phyloP scores from a whole-genome alignment of 768 basidiomycete genomes.

The Amanita molliuscula region DNA sequence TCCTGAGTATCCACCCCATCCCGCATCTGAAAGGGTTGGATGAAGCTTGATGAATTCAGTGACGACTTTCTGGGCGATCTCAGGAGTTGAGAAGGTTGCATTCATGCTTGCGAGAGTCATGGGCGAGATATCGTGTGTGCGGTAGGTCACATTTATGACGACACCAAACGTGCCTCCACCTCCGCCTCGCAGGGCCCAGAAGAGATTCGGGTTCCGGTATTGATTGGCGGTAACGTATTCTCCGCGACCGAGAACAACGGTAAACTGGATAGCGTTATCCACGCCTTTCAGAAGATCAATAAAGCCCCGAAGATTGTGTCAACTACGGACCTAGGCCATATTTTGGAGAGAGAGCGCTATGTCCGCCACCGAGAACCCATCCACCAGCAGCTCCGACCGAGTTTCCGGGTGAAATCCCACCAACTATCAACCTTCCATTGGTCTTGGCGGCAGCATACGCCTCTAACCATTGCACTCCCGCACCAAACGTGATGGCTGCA shows the following conservation, averaged over 20 bases:
- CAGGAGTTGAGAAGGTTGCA: constrained; percentile 16
- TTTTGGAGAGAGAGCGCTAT: background rate
- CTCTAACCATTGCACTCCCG: constrained; percentile 37
- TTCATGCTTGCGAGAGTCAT: background rate
- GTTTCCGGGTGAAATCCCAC: constrained; percentile 27
- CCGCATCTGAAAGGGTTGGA: constrained; percentile 26
- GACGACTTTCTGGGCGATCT: constrained; percentile 17
- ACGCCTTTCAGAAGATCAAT: constrained; percentile 20
- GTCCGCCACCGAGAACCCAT: constrained; percentile 36
- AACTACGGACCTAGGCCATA: background rate
- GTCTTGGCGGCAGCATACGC: constrained; percentile 28
- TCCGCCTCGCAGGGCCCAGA: constrained; percentile 18
- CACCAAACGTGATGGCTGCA: constrained; percentile 22
- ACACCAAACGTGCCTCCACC: constrained; percentile 41
- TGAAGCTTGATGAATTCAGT: constrained; percentile 25
- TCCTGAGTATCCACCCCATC: constrained; percentile 31
- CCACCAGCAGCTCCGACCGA: constrained; percentile 40
- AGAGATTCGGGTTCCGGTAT: constrained; percentile 32
- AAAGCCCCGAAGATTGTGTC: background rate
- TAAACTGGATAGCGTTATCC: constrained; percentile 37
- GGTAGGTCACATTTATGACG: constrained; percentile 36
- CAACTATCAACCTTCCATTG: constrained; percentile 31
- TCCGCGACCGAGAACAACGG: constrained; percentile 31
- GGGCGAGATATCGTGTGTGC: constrained; percentile 24
- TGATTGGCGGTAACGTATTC: constrained; percentile 27